These are phyloP conservation scores for Cercophora sp. DNA, from an alignment of 495 filamentous ascomycete species.

Conservation along the genomic window DNA sequence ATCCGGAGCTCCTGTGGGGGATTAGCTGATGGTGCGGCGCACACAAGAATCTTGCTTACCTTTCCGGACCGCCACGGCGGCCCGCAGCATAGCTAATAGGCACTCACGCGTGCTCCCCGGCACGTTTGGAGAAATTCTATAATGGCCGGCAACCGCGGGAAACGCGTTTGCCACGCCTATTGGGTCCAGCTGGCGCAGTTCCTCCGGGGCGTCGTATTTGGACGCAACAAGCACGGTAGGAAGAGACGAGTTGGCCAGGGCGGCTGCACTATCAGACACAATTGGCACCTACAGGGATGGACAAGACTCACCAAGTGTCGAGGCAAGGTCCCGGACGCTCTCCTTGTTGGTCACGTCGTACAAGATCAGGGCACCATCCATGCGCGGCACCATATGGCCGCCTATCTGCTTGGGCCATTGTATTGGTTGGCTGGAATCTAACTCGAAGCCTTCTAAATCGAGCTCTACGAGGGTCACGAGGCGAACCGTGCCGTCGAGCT, in stretches of 20 bases:
- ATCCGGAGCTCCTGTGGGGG: slow-evolving; percentile 14
- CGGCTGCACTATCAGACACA: slow-evolving; percentile 49
- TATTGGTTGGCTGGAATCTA: slow-evolving; percentile 63
- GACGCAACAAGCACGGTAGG: slow-evolving; percentile 76
- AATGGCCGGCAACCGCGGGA: slow-evolving; percentile 61
- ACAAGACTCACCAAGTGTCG: slow-evolving; percentile 64
- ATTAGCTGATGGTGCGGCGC: slow-evolving; percentile 13
- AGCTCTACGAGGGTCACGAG: slow-evolving; percentile 79
- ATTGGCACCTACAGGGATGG: slow-evolving; percentile 3
- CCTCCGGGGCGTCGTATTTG: slow-evolving; percentile 73
- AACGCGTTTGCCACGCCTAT: slow-evolving; percentile 56
- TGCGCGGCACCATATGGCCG: slow-evolving; percentile 60
- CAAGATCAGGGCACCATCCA: slow-evolving; percentile 80
- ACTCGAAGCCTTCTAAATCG: slow-evolving; percentile 60
- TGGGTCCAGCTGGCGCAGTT: slow-evolving; percentile 56
- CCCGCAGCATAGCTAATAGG: slow-evolving; percentile 69
- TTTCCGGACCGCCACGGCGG: slow-evolving; percentile 58
- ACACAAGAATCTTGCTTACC: slow-evolving; percentile 51
- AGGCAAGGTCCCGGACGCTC: slow-evolving; percentile 62
- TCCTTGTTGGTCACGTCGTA: slow-evolving; percentile 79
- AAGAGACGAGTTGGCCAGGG: slow-evolving; percentile 59
- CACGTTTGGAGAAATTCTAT: slow-evolving; percentile 64
- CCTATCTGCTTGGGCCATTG: slow-evolving; percentile 73
- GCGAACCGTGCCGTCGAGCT: slow-evolving; percentile 71
- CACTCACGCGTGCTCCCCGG: slow-evolving; percentile 75